Conservation (phyloP, 2,329 filamentous ascomycete genomes). For the Aureobasidium uvarum region DNA sequence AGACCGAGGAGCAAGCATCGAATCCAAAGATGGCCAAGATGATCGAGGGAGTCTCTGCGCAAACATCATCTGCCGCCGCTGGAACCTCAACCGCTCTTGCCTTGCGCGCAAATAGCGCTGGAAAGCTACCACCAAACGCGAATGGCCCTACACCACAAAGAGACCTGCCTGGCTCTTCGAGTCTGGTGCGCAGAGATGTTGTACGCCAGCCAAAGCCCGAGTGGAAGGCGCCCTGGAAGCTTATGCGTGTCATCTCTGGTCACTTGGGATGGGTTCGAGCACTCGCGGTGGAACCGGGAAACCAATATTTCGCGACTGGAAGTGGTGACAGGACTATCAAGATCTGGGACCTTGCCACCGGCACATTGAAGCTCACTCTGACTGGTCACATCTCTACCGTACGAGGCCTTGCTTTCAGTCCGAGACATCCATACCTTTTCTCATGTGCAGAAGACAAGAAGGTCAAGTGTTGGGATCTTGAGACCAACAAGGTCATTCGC, state of each 20-base stretch:
- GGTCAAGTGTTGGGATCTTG: conserved; percentile 99
- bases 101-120: conserved; percentile 49
- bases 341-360: conserved; percentile 94
- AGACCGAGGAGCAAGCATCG: conserved; percentile 53
- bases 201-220: conserved; percentile 74
- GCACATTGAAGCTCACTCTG: conserved; percentile 77
- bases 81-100: conserved; percentile 59
- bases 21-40: conserved; percentile 62
- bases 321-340: conserved; percentile 97
- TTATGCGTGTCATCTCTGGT: conserved; percentile 95
- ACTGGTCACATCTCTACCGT: conserved; percentile 95
- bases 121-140: conserved; percentile 53
- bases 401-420: conserved; percentile 85
- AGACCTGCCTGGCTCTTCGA: conserved; percentile 51
- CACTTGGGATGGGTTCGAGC: conserved; percentile 93
- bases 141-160: conserved; percentile 54
- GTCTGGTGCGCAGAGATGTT: conserved; percentile 62
- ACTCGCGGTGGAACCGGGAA: conserved; percentile 89
- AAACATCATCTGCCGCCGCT: conserved; percentile 43
- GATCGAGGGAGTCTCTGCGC: conserved; percentile 62
- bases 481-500: conserved; percentile 98
- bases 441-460: conserved; percentile 99
- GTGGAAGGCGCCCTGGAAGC: conserved; percentile 98
- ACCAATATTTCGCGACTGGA: conserved; percentile 96
- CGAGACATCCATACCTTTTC: conserved; percentile 93